These are phyloP conservation scores for Ogataea paraovalis DNA, from an alignment of 805 yeast genomes.

Conservation along the genomic window DNA sequence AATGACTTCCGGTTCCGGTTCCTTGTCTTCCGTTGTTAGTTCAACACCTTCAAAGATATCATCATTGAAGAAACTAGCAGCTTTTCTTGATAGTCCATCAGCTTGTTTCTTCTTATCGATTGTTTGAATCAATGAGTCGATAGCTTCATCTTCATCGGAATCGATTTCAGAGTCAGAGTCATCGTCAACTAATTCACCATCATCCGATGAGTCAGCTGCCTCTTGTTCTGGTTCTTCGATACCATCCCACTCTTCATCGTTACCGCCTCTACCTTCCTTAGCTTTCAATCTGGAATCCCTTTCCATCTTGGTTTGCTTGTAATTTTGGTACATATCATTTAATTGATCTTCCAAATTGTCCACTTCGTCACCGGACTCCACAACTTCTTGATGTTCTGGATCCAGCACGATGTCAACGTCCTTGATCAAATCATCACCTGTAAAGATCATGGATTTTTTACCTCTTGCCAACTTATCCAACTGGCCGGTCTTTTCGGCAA, in stretches of 20 bases:
- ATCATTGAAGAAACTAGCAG: slow-evolving; percentile 43
- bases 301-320: slow-evolving; percentile 63
- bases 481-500: slow-evolving; percentile 87
- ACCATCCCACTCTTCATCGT: slow-evolving; percentile 79
- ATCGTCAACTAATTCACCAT: slow-evolving; percentile 34
- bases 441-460: slow-evolving; percentile 60
- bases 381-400: slow-evolving; percentile 32
- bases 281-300: slow-evolving; percentile 67
- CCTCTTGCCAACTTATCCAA: slow-evolving; percentile 72
- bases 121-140: slow-evolving; percentile 54
- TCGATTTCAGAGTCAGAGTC: slow-evolving; percentile 15
- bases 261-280: slow-evolving; percentile 70
- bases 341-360: slow-evolving; percentile 78
- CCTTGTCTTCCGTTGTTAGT: slow-evolving; percentile 30
- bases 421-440: slow-evolving; percentile 47
- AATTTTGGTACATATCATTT: slow-evolving; percentile 73
- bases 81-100: slow-evolving; percentile 41
- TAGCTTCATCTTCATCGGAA: slow-evolving; percentile 58
- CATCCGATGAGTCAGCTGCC: slow-evolving; percentile 32
- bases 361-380: slow-evolving; percentile 45
- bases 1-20: slow-evolving; percentile 1
- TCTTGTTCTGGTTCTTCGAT: slow-evolving; percentile 40
- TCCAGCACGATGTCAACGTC: slow-evolving; percentile 58
- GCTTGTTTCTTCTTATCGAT: slow-evolving; percentile 38
- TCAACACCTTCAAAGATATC: slow-evolving; percentile 49